A percentile compares a stretch with the other conserved stretches of the same genome.
Conservation (phyloP, 2,329 filamentous ascomycete genomes). For the Tolypocladium album region DNA sequence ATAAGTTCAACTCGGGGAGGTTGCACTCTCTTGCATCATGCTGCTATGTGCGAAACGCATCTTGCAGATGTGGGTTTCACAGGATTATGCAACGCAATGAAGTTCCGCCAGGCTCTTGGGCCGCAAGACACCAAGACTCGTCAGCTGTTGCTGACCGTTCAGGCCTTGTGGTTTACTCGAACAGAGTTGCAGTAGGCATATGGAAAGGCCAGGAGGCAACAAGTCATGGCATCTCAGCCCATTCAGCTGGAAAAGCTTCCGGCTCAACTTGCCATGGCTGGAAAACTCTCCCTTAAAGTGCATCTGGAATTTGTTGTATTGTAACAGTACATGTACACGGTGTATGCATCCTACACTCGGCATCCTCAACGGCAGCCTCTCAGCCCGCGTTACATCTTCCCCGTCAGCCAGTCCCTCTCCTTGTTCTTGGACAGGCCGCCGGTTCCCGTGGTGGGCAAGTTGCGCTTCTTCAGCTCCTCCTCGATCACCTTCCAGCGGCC, state of each 20-base stretch:
- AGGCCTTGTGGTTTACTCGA: not conserved
- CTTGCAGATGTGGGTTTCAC: not conserved
- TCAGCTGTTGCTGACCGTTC: not conserved
- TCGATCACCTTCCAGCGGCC: constrained; percentile 76
- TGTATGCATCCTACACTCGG: not conserved
- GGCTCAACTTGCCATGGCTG: not conserved
- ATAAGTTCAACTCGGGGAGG: not conserved
- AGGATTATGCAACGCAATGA: not conserved
- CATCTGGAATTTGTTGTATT: not conserved
- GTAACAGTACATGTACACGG: not conserved
- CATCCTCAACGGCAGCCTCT: not conserved
- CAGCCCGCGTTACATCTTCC: constrained; percentile 18
- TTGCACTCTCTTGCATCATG: constrained; percentile 3
- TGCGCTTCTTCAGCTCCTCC: constrained; percentile 52
- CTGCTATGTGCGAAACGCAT: not conserved
- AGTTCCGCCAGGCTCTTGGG: not conserved
- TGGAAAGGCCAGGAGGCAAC: not conserved
- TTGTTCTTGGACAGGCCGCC: constrained; percentile 26
- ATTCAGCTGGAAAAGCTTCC: too few relatives aligned
- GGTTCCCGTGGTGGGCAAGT: constrained; percentile 45
- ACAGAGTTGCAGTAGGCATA: not conserved
- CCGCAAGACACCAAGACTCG: not conserved
- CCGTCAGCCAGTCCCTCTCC: constrained; percentile 32
- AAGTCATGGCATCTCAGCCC: not conserved
- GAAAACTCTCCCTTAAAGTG: not conserved